Conservation (phyloP, 371 early-diverging fungal species). For the Globomyces sp. region DNA sequence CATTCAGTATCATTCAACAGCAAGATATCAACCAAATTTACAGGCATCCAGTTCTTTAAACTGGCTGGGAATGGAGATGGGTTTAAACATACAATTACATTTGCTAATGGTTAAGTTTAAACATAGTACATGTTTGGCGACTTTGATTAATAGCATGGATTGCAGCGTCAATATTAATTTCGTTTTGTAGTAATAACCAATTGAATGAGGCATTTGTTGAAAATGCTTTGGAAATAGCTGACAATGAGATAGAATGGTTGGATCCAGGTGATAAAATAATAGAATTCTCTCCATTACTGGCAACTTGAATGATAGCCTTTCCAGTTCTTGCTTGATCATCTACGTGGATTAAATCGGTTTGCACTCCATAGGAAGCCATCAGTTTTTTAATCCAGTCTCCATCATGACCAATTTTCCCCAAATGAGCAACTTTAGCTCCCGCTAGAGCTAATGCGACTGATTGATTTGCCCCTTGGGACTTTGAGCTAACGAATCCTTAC, state of each 20-base stretch:
- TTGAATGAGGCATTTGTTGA: conserved; percentile 14
- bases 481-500: conserved; percentile 28
- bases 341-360: neutral
- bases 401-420: conserved; percentile 84
- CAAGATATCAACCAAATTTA: conserved; percentile 69
- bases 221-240: conserved; percentile 30
- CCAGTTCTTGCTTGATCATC: conserved; percentile 63
- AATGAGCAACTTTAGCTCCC: conserved; percentile 67
- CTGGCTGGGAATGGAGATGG: conserved; percentile 78
- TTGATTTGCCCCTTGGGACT: conserved; percentile 67
- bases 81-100: conserved; percentile 64
- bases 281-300: conserved; percentile 69
- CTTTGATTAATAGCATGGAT: conserved; percentile 56
- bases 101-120: neutral
- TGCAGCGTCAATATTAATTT: conserved; percentile 70
- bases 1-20: conserved; percentile 83
- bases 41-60: conserved; percentile 51
- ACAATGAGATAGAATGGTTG: conserved; percentile 65
- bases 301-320: conserved; percentile 84
- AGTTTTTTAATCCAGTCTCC: conserved; percentile 71
- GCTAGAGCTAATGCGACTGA: conserved; percentile 71
- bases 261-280: conserved; percentile 85
- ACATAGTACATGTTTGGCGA: conserved; percentile 55
- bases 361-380: neutral
- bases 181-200: conserved; percentile 78